A percentile compares a stretch with the other conserved stretches of the same genome.
Conservation (phyloP, 495 filamentous ascomycete species). For the Penicillium goetzii region DNA sequence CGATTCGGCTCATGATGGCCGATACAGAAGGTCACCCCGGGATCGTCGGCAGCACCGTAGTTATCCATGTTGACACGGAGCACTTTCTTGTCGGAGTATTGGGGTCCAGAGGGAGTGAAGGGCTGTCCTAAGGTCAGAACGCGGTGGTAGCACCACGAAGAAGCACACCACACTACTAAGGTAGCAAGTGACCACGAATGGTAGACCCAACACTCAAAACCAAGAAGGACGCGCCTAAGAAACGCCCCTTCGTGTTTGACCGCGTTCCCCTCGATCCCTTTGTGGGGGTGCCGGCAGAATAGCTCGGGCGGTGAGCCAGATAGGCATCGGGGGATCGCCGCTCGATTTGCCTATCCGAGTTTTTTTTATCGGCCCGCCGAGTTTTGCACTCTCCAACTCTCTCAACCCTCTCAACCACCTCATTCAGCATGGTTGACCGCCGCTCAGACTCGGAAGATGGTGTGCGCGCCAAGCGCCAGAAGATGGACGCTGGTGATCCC, state of each 20-base stretch:
- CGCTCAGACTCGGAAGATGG: slow-evolving; percentile 47
- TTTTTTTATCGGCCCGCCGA: slow-evolving; percentile 31
- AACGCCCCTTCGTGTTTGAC: slow-evolving; percentile 18
- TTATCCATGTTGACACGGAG: slow-evolving; percentile 44
- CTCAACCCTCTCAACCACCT: slow-evolving; percentile 22
- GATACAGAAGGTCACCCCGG: slow-evolving; percentile 70
- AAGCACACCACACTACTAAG: slow-evolving; percentile 4
- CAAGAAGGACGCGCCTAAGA: not conserved
- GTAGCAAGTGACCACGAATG: slow-evolving; percentile 1
- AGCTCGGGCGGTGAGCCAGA: slow-evolving; percentile 38
- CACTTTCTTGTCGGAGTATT: slow-evolving; percentile 14
- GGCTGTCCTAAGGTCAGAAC: slow-evolving; percentile 9
- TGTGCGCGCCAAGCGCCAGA: slow-evolving; percentile 53
- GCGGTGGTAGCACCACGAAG: not conserved
- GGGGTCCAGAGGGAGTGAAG: slow-evolving; percentile 18
- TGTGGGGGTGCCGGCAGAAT: slow-evolving; percentile 37
- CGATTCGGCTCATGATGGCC: slow-evolving; percentile 82
- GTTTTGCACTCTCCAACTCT: slow-evolving; percentile 28
- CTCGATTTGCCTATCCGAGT: slow-evolving; percentile 42
- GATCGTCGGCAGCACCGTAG: slow-evolving; percentile 54
- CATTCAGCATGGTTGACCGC: slow-evolving; percentile 46
- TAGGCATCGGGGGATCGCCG: slow-evolving; percentile 38
- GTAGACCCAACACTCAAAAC: slow-evolving; percentile 4
- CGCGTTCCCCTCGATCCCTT: slow-evolving; percentile 30
- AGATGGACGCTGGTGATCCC: slow-evolving; percentile 57